phyloP scores from a whole-genome alignment of 2,329 filamentous ascomycete species.

The Sporothrix pallida region DNA sequence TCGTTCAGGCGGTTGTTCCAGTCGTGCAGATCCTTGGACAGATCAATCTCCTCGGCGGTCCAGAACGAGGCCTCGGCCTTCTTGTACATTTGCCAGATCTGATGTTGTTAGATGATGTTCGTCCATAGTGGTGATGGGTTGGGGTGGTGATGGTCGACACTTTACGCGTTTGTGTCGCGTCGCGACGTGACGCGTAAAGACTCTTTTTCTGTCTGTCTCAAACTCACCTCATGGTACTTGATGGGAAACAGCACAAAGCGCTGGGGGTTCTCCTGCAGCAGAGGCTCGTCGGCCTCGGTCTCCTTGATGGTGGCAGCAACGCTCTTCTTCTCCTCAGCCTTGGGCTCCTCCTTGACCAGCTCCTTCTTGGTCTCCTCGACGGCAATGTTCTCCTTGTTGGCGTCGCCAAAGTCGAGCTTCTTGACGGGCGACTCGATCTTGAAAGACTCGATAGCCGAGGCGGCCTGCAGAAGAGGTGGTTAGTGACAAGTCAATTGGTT shows the following conservation, averaged over 20 bases:
- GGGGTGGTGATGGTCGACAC: constrained; percentile 47
- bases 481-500: constrained; percentile 40
- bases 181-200: constrained; percentile 48
- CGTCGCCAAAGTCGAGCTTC: constrained; percentile 78
- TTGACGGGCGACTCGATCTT: constrained; percentile 93
- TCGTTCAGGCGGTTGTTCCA: constrained; percentile 98
- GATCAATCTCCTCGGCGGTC: constrained; percentile 98
- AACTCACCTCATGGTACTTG: constrained; percentile 96
- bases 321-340: constrained; percentile 52
- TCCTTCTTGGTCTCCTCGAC: constrained; percentile 54
- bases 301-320: constrained; percentile 63
- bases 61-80: constrained; percentile 99
- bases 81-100: constrained; percentile 99
- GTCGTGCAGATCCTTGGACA: constrained; percentile 98
- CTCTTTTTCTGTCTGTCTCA: neutral
- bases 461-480: constrained; percentile 65
- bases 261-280: constrained; percentile 93
- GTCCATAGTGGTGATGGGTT: constrained; percentile 21
- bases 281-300: constrained; percentile 81
- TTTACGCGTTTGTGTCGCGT: constrained; percentile 69
- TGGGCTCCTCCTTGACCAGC: constrained; percentile 59
- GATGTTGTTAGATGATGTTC: constrained; percentile 49
- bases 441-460: constrained; percentile 82
- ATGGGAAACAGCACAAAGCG: constrained; percentile 98
- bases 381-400: constrained; percentile 81